Base-by-base conservation (phyloP, 2,329 filamentous ascomycete genomes). In the Lithohypha guttulata region DNA sequence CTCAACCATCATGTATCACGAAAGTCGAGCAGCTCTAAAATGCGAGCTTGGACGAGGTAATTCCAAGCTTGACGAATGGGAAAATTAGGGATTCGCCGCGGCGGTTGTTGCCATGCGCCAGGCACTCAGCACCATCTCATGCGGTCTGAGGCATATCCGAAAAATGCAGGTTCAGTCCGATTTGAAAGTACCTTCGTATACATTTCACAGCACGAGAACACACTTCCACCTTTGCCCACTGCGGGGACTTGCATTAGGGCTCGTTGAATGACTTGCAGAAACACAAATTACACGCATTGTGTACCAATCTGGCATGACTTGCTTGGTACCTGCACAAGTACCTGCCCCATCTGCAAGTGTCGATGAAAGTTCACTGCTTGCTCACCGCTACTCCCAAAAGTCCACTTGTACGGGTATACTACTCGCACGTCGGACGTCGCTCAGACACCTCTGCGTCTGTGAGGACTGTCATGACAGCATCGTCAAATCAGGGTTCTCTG, bases 261-360 rank as follows among this genome's bases (percentile, higher is more conserved):
- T 3, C 15, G 11, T 39, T 22, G 35, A 21, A 7, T 39, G 35
- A 39, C 27, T 30, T 39, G 35, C 26, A 39, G 35, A 21, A 31
- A 30, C 9, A 17, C 25, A 31, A 30, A 39, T 39, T 30, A 30
- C 35, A 13, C 31, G 25, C 26, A 39, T 35, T 26, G 13, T 9
- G 26, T 27, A 30, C 18, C n/a, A n/a, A n/a, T n/a, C n/a, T n/a
- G n/a, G n/a, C n/a, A n/a, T n/a, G n/a, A n/a, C n/a, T n/a, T n/a
- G n/a, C n/a, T n/a, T n/a, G n/a, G 26, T 6, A 15, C 8, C 26
- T 13, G 11, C 18, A 31, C 15, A n/a, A 14, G 26, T 28, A 14
- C 26, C 26, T 39, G 26, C 26, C 23, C n/a, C 13, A 5, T 19
- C 27, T 39, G 26, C 35, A 22, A 31, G 26, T 22, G 19, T 23